Percentiles rank a stretch among this genome's conserved stretches.
Conservation (phyloP, 768 basidiomycete species). For the Mrakia hoshinonis region DNA sequence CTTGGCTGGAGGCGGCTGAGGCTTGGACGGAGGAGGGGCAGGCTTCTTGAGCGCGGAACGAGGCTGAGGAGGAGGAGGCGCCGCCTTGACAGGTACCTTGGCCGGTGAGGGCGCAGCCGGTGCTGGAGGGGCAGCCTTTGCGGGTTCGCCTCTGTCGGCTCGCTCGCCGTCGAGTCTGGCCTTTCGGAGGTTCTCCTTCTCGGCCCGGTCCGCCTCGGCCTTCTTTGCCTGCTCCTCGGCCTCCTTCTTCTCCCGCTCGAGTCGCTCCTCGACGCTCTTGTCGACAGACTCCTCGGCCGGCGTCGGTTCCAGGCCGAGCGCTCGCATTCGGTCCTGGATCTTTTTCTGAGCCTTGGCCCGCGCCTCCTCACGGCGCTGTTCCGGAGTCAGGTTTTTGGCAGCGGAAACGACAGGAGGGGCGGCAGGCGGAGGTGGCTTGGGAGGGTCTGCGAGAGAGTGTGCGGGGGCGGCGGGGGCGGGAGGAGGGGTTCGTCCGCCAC, state of each 20-base stretch:
- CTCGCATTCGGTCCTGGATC: constrained; percentile 74
- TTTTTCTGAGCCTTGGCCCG: constrained; percentile 70
- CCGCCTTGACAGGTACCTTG: constrained; percentile 43
- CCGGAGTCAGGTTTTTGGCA: constrained; percentile 70
- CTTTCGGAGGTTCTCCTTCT: constrained; percentile 61
- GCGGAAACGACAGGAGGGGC: constrained; percentile 42
- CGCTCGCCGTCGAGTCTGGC: constrained; percentile 61
- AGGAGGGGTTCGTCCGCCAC: constrained; percentile 43
- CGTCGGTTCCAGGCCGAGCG: constrained; percentile 56
- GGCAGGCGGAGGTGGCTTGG: constrained; percentile 47
- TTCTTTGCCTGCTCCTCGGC: constrained; percentile 72
- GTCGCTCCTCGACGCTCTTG: constrained; percentile 69
- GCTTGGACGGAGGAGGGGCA: constrained; percentile 37
- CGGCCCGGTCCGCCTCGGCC: constrained; percentile 73
- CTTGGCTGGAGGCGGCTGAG: constrained; percentile 35
- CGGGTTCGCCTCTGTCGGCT: constrained; percentile 43
- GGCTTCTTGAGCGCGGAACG: constrained; percentile 43
- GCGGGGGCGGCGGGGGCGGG: constrained; percentile 49
- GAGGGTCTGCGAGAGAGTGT: constrained; percentile 33
- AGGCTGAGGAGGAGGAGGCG: constrained; percentile 40
- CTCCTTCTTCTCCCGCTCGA: constrained; percentile 78
- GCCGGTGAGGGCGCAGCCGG: constrained; percentile 40
- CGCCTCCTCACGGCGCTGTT: constrained; percentile 68
- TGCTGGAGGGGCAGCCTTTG: constrained; percentile 22
- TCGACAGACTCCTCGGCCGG: constrained; percentile 48